Evolutionary conservation across 2,329 filamentous ascomycete species (phyloP), one percentile per base, ranked within the genome.

Genomic region (Raffaelea ambrosiae): DNA sequence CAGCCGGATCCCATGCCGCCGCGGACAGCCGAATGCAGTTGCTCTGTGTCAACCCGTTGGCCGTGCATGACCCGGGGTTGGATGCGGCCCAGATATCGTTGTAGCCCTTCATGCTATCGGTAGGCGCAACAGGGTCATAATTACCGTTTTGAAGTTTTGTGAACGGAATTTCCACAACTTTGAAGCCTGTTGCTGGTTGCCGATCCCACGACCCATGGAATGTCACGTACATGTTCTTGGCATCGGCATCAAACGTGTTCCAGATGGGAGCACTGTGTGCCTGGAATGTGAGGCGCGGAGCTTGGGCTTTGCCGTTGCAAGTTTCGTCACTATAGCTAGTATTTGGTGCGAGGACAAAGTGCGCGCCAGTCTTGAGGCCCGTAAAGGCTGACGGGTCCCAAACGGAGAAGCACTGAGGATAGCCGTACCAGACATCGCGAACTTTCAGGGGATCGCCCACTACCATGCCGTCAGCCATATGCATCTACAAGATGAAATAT

Each of bases 391-490:
- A 54, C 0, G 58, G 48, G 40, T 61, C 57, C 59, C 59, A 61
- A 26, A 61, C 57, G 23, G 58, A 51, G 50, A 63, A 64, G 51
- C 62, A 62, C 35, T 67, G 71, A 7, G 81, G 81, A 57, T 84
- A 84, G 42, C 81, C 81, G 61, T 58, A 62, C 58, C 58, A 61
- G 5, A 50, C 55, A 31, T 61, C 52, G 41, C 56, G 54, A 7
- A 51, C 43, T 45, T 55, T 61, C 43, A 56, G 51, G 11, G 59
- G 60, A 45, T 62, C 54, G 47, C 60, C 60, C 20, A 62, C 59
- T 61, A 33, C 13, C 5, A 14, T 19, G 18, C 8, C 18, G 11
- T 3, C 10, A 7, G 7, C 19, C 7, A 8, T 22, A 19, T 41
- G 40, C 11, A 31, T n/a, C n/a, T n/a, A n/a, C 2, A 10, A 5